phyloP scores from a whole-genome alignment of 2,329 filamentous ascomycete genomes.

The Scedosporium apiospermum region DNA sequence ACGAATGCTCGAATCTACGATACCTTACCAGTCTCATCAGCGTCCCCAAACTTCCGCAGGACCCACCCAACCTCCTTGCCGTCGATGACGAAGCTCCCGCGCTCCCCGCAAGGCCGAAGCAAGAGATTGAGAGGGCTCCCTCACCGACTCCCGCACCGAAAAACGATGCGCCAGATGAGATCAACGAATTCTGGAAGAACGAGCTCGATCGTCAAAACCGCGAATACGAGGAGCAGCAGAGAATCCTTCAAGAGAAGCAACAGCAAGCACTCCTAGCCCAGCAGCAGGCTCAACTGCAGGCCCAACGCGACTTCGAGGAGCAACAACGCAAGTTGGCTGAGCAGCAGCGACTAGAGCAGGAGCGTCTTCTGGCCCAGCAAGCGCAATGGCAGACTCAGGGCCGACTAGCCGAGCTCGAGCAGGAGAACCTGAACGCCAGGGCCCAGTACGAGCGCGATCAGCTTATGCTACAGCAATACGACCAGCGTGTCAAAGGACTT shows the following conservation, averaged over 20 bases:
- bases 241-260: constrained; percentile 77
- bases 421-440: constrained; percentile 86
- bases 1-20: constrained; percentile 94
- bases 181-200: constrained; percentile 96
- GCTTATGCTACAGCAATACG: constrained; percentile 93
- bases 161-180: constrained; percentile 76
- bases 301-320: constrained; percentile 92
- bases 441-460: constrained; percentile 97
- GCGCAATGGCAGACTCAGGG: constrained; percentile 91
- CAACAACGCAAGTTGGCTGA: constrained; percentile 82
- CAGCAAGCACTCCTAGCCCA: constrained; percentile 73
- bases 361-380: constrained; percentile 81
- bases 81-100: constrained; percentile 80
- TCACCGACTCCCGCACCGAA: constrained; percentile 60
- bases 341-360: constrained; percentile 83
- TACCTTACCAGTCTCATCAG: constrained; percentile 95
- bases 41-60: constrained; percentile 89
- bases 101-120: constrained; percentile 71
- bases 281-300: constrained; percentile 71
- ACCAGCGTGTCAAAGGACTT: constrained; percentile 84
- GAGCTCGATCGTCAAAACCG: constrained; percentile 86
- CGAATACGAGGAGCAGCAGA: constrained; percentile 91
- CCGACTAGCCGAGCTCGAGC: constrained; percentile 88
- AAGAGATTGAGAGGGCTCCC: constrained; percentile 58
- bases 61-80: constrained; percentile 78